Conservation (phyloP, 2,329 filamentous ascomycete genomes). For the Pseudogymnoascus sp. region DNA sequence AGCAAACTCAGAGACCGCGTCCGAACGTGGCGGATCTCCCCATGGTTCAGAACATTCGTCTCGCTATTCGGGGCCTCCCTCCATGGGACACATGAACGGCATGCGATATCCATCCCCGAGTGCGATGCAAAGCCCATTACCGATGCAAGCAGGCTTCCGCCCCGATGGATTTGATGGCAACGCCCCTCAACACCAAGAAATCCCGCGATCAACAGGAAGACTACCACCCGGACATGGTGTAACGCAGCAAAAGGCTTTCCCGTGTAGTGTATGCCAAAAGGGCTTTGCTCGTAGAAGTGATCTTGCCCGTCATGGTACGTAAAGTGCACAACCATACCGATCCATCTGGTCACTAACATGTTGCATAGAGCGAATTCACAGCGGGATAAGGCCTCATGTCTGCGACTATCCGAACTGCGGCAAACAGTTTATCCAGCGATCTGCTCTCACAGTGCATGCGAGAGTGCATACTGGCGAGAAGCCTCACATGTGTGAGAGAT, state of each 20-base stretch:
- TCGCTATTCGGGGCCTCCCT: constrained; percentile 27
- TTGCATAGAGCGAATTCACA: constrained; percentile 81
- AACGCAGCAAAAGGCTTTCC: constrained; percentile 59
- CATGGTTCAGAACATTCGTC: constrained; percentile 30
- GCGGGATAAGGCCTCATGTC: constrained; percentile 79
- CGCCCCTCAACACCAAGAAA: constrained; percentile 26
- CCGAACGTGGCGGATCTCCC: constrained; percentile 29
- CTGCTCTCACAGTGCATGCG: constrained; percentile 88
- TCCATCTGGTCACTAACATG: background rate
- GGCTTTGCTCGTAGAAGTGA: constrained; percentile 91
- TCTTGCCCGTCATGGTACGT: constrained; percentile 84
- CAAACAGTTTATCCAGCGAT: constrained; percentile 96
- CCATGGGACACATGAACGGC: constrained; percentile 27
- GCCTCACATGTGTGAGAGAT: constrained; percentile 94
- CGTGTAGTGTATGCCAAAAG: constrained; percentile 84
- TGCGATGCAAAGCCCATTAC: constrained; percentile 28
- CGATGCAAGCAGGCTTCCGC: constrained; percentile 29
- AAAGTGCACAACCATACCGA: background rate
- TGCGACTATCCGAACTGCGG: constrained; percentile 85
- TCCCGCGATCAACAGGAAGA: constrained; percentile 15
- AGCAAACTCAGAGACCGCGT: constrained; percentile 28
- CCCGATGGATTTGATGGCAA: constrained; percentile 25
- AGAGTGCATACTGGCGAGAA: constrained; percentile 97
- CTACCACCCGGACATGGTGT: constrained; percentile 18
- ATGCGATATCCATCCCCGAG: constrained; percentile 31